Percentiles rank a stretch among this genome's conserved stretches.
Evolutionary conservation across 768 basidiomycete genomes (phyloP).

Genomic region (Pisolithus marmoratus): DNA sequence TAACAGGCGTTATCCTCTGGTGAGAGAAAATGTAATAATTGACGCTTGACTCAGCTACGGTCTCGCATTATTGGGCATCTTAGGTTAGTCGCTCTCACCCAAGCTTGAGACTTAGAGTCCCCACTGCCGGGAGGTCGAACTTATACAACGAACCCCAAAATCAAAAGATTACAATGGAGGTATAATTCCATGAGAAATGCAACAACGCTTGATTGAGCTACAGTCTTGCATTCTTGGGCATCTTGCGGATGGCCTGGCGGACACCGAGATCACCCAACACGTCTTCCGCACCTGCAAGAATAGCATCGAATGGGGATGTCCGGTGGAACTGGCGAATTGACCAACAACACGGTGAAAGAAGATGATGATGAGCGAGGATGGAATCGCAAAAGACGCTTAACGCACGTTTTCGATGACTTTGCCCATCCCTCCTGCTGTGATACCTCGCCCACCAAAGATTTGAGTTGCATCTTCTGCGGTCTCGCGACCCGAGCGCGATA

Average conservation of each 20-base stretch:
- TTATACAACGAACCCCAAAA: too few species aligned
- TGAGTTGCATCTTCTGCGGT: constrained; percentile 68
- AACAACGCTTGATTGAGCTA: constrained; percentile 15
- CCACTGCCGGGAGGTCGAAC: too few species aligned
- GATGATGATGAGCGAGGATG: neutral
- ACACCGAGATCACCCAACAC: constrained; percentile 72
- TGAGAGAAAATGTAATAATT: too few species aligned
- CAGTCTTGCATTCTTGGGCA: constrained; percentile 48
- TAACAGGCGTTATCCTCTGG: too few species aligned
- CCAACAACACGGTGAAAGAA: neutral
- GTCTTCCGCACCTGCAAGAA: constrained; percentile 76
- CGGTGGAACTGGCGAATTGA: constrained; percentile 57
- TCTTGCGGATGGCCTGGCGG: constrained; percentile 64
- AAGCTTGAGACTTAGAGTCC: too few species aligned
- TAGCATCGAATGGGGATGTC: constrained; percentile 79
- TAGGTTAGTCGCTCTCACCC: too few species aligned
- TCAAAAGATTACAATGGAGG: neutral
- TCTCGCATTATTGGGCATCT: too few species aligned
- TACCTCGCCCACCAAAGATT: constrained; percentile 84
- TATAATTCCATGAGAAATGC: neutral
- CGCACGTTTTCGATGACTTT: constrained; percentile 74
- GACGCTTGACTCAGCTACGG: too few species aligned
- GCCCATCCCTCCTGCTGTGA: constrained; percentile 87
- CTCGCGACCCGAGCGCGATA: constrained; percentile 49
- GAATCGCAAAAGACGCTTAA: neutral